Evolutionary conservation across 2,329 filamentous ascomycete species (phyloP).

Genomic region (Exophiala aquamarina): DNA sequence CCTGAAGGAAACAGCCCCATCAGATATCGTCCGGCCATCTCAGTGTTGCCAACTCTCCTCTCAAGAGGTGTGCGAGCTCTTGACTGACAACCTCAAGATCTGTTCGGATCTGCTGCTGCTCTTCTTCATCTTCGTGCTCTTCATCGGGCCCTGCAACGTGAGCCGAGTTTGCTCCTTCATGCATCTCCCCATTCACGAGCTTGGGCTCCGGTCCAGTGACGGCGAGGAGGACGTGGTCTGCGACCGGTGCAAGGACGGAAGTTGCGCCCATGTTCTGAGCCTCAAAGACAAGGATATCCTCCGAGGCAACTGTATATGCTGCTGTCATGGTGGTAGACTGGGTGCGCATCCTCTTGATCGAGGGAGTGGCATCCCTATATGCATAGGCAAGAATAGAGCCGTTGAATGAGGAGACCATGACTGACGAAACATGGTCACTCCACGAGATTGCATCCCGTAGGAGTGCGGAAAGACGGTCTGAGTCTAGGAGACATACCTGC

Average conservation of each 20-base stretch:
- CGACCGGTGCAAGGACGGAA: slow-evolving; percentile 27
- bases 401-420: slow-evolving; percentile 28
- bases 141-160: slow-evolving; percentile 6
- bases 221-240: slow-evolving; percentile 27
- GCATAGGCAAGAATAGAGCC: slow-evolving; percentile 29
- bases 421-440: slow-evolving; percentile 26
- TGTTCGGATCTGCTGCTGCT: slow-evolving; percentile 19
- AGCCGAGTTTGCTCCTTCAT: slow-evolving; percentile 2
- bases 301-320: slow-evolving; percentile 28
- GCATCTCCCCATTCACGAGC: slow-evolving; percentile 1
- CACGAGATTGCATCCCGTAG: slow-evolving; percentile 27
- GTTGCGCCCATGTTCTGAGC: slow-evolving; percentile 26
- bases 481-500: slow-evolving; percentile 27
- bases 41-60: slow-evolving; percentile 23
- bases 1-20: slow-evolving; percentile 5
- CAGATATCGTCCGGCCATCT: slow-evolving; percentile 30
- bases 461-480: slow-evolving; percentile 24
- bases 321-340: slow-evolving; percentile 28
- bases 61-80: slow-evolving; percentile 22
- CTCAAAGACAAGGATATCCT: slow-evolving; percentile 29
- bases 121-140: slow-evolving; percentile 9
- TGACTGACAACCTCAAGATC: slow-evolving; percentile 27
- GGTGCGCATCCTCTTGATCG: slow-evolving; percentile 28
- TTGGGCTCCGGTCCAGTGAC: slow-evolving; percentile 26
- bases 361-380: slow-evolving; percentile 22